These are phyloP conservation scores for Starmerella etchellsii DNA, from an alignment of 805 yeast genomes.

Conservation along the genomic window DNA sequence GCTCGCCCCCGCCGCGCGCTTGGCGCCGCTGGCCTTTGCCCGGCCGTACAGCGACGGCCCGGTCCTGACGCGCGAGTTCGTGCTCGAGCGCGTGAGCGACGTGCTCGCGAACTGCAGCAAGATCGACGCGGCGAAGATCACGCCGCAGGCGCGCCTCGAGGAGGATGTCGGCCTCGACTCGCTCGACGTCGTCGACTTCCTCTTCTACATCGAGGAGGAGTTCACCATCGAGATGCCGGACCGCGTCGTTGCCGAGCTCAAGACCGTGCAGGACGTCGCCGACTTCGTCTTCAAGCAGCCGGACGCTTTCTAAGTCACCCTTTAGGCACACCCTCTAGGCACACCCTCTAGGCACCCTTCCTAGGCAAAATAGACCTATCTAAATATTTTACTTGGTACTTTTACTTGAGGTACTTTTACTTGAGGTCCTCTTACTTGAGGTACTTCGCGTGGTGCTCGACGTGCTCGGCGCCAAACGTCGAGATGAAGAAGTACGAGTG, in stretches of 20 bases:
- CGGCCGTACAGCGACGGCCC: slow-evolving; percentile 30
- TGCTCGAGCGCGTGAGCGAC: slow-evolving; percentile 65
- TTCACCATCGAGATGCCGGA: slow-evolving; percentile 34
- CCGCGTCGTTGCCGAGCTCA: slow-evolving; percentile 79
- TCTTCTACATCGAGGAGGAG: slow-evolving; percentile 91
- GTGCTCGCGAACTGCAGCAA: slow-evolving; percentile 57
- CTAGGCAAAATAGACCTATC: too few species aligned
- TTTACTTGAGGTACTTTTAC: too few species aligned
- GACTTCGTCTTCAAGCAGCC: slow-evolving; percentile 57
- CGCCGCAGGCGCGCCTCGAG: slow-evolving; percentile 32
- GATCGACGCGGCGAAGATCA: slow-evolving; percentile 30
- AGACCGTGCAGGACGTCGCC: slow-evolving; percentile 83
- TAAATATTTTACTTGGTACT: too few species aligned
- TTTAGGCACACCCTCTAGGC: too few species aligned
- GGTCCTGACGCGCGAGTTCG: slow-evolving; percentile 61
- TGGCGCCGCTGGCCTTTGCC: background rate
- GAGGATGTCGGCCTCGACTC: slow-evolving; percentile 75
- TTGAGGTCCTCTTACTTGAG: slow-evolving; percentile 24
- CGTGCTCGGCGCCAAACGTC: slow-evolving; percentile 68
- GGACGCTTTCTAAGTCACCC: slow-evolving; percentile 26
- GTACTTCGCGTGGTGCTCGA: slow-evolving; percentile 71
- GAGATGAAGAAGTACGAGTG: slow-evolving; percentile 83
- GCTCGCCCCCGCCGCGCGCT: background rate
- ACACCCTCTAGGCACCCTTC: too few species aligned
- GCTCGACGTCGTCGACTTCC: slow-evolving; percentile 84